These are phyloP conservation scores for Sicyos edulis DNA, from an alignment of 306 rosid genomes.

Conservation along the genomic window DNA sequence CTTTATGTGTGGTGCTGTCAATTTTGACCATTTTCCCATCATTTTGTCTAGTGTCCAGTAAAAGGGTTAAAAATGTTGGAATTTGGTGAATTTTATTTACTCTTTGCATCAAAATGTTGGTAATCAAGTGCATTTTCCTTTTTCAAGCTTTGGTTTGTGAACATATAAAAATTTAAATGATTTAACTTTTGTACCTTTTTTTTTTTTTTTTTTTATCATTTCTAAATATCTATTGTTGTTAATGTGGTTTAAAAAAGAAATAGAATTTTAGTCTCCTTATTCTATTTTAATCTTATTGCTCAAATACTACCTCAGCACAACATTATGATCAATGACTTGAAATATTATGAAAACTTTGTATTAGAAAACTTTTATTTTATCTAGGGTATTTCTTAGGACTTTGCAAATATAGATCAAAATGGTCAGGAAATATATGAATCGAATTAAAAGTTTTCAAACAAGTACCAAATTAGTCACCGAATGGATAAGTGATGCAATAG, in stretches of 20 bases:
- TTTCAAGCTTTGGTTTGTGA: not conserved
- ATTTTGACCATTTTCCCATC: constrained; percentile 1
- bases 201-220: no score
- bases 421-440: no score
- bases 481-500: no score
- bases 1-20: not conserved
- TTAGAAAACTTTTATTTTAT: not conserved
- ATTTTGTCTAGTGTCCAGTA: not conserved
- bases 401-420: no score
- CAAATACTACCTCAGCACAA: not conserved
- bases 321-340: not conserved
- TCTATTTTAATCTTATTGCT: no score
- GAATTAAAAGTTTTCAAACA: not conserved
- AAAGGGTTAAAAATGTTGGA: not conserved
- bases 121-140: not conserved
- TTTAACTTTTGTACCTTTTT: no score
- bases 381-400: no score
- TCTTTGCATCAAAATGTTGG: not conserved
- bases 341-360: no score
- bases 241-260: no score
- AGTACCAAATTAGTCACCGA: no score
- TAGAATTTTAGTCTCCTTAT: not conserved
- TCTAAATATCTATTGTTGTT: no score
- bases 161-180: no score
- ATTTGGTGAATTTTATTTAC: not conserved